These are phyloP conservation scores for Colletotrichum truncatum DNA, from an alignment of 2,329 filamentous ascomycete species.

Conservation along the genomic window DNA sequence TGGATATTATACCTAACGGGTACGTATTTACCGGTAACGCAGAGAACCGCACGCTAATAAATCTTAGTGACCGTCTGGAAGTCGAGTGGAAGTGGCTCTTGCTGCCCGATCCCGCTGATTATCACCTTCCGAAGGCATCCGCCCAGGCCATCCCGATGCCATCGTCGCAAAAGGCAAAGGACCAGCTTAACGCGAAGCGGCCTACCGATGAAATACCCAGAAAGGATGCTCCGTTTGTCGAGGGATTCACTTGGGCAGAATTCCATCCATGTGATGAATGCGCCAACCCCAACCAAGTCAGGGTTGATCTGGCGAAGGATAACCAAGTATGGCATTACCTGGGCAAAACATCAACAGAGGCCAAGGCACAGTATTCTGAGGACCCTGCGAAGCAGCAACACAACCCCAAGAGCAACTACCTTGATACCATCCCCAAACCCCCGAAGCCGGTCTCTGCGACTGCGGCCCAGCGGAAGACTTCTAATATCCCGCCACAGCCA, in stretches of 20 bases:
- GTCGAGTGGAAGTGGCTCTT: slow-evolving; percentile 87
- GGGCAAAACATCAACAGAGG: slow-evolving; percentile 86
- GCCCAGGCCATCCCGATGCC: slow-evolving; percentile 77
- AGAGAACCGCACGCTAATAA: slow-evolving; percentile 48
- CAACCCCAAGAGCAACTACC: slow-evolving; percentile 76
- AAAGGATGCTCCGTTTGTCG: slow-evolving; percentile 73
- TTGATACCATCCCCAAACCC: slow-evolving; percentile 73
- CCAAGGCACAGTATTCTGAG: slow-evolving; percentile 90
- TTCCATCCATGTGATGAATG: slow-evolving; percentile 71
- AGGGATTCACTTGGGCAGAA: slow-evolving; percentile 79
- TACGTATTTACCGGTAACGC: slow-evolving; percentile 54
- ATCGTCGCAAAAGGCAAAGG: slow-evolving; percentile 67
- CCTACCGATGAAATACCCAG: slow-evolving; percentile 69
- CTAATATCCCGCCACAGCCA: slow-evolving; percentile 24
- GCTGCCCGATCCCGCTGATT: slow-evolving; percentile 76
- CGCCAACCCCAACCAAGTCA: slow-evolving; percentile 68
- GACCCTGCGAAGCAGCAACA: slow-evolving; percentile 68
- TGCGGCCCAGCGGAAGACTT: slow-evolving; percentile 32
- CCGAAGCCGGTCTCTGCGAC: slow-evolving; percentile 46
- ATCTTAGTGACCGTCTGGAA: slow-evolving; percentile 73
- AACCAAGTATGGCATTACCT: slow-evolving; percentile 91
- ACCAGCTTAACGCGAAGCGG: slow-evolving; percentile 74
- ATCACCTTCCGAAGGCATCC: slow-evolving; percentile 78
- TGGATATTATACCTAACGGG: slow-evolving; percentile 88
- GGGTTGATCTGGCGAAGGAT: slow-evolving; percentile 75